Percentiles rank a stretch among this genome's conserved stretches.
These are phyloP conservation scores for Thecaphora thlaspeos DNA, from an alignment of 1,284 basidiomycete species.

Conservation along the genomic window DNA sequence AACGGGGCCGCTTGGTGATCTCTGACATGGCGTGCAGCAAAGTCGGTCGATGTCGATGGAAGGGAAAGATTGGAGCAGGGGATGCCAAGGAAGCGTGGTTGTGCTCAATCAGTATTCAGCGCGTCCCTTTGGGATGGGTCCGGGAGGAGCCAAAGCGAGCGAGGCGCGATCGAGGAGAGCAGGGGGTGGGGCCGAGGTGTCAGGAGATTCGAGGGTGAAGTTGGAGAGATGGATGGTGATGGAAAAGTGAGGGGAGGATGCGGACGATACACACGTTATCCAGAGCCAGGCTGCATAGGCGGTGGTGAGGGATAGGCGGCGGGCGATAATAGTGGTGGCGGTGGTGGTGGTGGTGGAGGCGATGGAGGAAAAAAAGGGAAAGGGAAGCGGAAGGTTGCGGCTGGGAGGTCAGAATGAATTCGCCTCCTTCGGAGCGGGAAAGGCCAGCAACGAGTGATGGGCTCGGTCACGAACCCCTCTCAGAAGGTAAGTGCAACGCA, in stretches of 20 bases:
- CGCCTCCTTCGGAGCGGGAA: no score
- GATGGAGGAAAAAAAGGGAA: no score
- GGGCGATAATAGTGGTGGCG: no score
- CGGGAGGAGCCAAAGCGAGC: conserved; percentile 4
- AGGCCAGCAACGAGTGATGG: no score
- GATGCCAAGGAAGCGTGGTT: conserved; percentile 13
- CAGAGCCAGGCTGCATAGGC: no score
- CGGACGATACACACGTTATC: background rate
- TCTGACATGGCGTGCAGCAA: conserved; percentile 37
- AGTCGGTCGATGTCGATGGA: background rate
- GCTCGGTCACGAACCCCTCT: no score
- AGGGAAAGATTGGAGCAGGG: background rate
- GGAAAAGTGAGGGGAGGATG: conserved; percentile 3
- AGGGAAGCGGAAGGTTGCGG: no score
- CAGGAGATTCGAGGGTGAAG: background rate
- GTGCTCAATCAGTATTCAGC: conserved; percentile 28
- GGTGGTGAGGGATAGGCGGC: no score
- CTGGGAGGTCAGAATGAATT: no score
- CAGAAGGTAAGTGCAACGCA: no score
- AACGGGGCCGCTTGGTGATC: conserved; percentile 42
- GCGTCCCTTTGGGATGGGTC: conserved; percentile 11
- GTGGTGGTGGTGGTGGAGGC: no score
- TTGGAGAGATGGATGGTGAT: background rate
- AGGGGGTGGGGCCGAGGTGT: conserved; percentile 3
- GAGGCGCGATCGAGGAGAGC: conserved; percentile 1